Evolutionary conservation across 208 protist genomes (phyloP).

Genomic region (Angomonas deanei): DNA sequence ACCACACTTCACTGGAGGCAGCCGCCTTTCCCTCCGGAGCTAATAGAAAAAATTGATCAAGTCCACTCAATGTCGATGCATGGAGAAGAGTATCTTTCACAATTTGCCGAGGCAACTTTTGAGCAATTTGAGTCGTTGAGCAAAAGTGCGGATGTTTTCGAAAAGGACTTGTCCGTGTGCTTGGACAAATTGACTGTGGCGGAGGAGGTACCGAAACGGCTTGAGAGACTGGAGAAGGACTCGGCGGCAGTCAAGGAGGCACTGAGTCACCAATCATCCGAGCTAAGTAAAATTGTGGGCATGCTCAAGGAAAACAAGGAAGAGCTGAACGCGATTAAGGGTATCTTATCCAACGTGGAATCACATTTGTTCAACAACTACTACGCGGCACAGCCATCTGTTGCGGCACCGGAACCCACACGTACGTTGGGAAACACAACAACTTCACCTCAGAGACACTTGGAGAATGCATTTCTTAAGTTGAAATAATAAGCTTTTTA

Average conservation of each 20-base stretch:
- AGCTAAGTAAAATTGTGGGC: neutral
- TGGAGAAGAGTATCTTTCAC: too few species aligned
- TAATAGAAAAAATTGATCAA: neutral
- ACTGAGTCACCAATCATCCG: too few species aligned
- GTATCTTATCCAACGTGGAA: neutral
- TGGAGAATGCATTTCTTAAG: neutral
- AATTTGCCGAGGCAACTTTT: too few species aligned
- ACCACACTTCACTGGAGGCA: neutral
- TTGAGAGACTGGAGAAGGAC: too few species aligned
- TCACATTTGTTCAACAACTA: neutral
- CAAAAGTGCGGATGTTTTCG: too few species aligned
- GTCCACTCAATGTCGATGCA: too few species aligned
- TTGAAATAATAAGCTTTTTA: neutral
- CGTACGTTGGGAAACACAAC: neutral
- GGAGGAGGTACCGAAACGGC: too few species aligned
- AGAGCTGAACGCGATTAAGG: neutral
- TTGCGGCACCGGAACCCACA: neutral
- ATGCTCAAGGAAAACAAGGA: neutral
- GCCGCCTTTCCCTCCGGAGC: neutral
- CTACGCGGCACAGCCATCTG: neutral
- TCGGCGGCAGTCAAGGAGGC: too few species aligned
- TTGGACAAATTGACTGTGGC: too few species aligned
- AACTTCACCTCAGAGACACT: neutral
- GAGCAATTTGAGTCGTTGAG: too few species aligned
- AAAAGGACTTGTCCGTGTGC: too few species aligned